These are phyloP conservation scores for Chrysoporthe austroafricana DNA, from an alignment of 2,329 filamentous ascomycete genomes.

Conservation along the genomic window DNA sequence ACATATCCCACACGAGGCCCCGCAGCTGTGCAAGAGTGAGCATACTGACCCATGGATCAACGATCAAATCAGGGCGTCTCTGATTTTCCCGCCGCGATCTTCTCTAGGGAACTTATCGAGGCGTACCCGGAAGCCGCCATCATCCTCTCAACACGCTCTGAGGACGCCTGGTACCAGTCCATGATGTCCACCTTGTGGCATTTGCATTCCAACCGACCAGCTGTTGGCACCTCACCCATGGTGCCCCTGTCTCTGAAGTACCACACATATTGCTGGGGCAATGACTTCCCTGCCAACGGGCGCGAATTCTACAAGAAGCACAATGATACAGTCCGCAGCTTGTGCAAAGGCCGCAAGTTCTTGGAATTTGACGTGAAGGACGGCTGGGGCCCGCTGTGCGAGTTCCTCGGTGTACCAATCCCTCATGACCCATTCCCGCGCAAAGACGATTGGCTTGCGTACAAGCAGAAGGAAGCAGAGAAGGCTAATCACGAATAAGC, in stretches of 20 bases:
- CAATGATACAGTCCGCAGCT: conserved; percentile 32
- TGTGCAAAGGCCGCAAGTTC: conserved; percentile 30
- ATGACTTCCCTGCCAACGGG: conserved; percentile 35
- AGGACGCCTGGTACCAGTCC: conserved; percentile 60
- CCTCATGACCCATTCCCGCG: conserved; percentile 35
- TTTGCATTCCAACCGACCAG: conserved; percentile 27
- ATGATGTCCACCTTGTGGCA: conserved; percentile 39
- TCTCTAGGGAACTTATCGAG: conserved; percentile 62
- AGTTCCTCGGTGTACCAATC: conserved; percentile 34
- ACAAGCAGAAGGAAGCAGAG: conserved; percentile 34
- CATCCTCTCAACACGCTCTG: conserved; percentile 61
- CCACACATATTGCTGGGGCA: conserved; percentile 36
- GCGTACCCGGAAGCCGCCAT: conserved; percentile 67
- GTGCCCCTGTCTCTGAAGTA: conserved; percentile 33
- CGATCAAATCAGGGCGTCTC: conserved; percentile 30
- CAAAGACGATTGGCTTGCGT: conserved; percentile 38
- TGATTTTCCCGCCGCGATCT: conserved; percentile 39
- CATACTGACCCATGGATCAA: neutral
- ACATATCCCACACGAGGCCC: neutral
- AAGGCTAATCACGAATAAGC: neutral
- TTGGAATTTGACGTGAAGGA: conserved; percentile 35
- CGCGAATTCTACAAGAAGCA: conserved; percentile 34
- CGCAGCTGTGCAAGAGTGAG: neutral
- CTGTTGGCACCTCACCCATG: conserved; percentile 32
- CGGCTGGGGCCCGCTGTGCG: conserved; percentile 38